Conservation (phyloP, 176 grass and related monocot genomes). For the Luzula sylvatica region DNA sequence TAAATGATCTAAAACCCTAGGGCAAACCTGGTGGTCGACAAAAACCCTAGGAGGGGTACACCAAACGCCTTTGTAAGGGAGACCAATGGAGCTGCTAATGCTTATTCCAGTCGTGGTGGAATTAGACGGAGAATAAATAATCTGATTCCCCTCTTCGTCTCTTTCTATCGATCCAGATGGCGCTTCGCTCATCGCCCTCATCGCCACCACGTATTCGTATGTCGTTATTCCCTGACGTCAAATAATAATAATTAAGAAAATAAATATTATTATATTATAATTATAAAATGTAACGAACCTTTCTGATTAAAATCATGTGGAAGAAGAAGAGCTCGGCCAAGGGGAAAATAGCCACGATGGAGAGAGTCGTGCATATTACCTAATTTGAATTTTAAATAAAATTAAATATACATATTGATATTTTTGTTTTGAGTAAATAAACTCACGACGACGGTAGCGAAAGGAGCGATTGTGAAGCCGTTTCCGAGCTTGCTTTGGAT, state of each 20-base stretch:
- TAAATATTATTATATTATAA: too few relatives aligned
- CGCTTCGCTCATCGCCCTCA: conserved; percentile 94
- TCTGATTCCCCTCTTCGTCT: conserved; percentile 77
- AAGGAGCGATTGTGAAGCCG: conserved; percentile 77
- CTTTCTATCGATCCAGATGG: conserved; percentile 47
- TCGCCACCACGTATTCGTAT: conserved; percentile 96
- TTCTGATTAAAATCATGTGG: conserved; percentile 95
- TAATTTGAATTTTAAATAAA: conserved; percentile 14
- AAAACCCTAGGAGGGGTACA: conserved; percentile 98
- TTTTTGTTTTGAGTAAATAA: background rate
- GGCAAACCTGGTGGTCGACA: conserved; percentile 48
- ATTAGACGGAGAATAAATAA: conserved; percentile 88
- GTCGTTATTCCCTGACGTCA: conserved; percentile 77
- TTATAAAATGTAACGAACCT: conserved; percentile 34
- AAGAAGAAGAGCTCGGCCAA: conserved; percentile 98
- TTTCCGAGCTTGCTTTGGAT: conserved; percentile 87
- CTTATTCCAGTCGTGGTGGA: conserved; percentile 93
- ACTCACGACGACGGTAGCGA: conserved; percentile 91
- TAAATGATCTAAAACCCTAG: background rate
- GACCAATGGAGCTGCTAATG: conserved; percentile 70
- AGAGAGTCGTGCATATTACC: conserved; percentile 73
- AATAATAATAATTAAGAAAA: conserved; percentile 10
- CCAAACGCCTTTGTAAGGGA: conserved; percentile 95
- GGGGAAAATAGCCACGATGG: conserved; percentile 71
- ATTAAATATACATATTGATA: too few relatives aligned